phyloP scores from a whole-genome alignment of 768 basidiomycete genomes.

The Astraeus odoratus region DNA sequence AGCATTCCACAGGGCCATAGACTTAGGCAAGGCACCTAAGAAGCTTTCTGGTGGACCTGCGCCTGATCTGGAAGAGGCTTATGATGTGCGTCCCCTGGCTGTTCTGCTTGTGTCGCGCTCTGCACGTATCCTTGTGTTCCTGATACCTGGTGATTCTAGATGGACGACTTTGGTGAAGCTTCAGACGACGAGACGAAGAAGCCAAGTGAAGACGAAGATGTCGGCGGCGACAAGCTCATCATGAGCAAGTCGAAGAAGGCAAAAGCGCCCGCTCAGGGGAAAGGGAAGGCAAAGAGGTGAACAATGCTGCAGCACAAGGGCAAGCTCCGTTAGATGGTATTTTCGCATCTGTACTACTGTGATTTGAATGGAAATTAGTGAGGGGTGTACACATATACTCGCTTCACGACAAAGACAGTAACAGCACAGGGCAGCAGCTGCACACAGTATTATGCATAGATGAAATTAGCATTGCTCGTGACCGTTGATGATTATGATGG shows the following conservation, averaged over 20 bases:
- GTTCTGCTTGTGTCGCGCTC: background rate
- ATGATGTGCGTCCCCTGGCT: slow-evolving; percentile 73
- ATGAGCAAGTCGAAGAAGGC: slow-evolving; percentile 35
- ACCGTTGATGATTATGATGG: no score
- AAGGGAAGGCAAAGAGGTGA: slow-evolving; percentile 2
- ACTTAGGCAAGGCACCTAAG: slow-evolving; percentile 74
- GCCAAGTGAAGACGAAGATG: slow-evolving; percentile 33
- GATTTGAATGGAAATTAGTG: no score
- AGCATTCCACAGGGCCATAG: slow-evolving; percentile 85
- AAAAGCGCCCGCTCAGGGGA: background rate
- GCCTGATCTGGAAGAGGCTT: slow-evolving; percentile 90
- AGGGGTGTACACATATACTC: no score
- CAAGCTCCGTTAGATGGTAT: no score
- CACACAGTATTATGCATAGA: no score
- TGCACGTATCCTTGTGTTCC: background rate
- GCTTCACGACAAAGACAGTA: no score
- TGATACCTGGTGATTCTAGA: slow-evolving; percentile 19
- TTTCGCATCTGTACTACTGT: no score
- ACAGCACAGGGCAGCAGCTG: no score
- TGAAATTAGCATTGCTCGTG: no score
- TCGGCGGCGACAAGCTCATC: slow-evolving; percentile 53
- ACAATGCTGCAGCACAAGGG: background rate
- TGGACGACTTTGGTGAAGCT: slow-evolving; percentile 39
- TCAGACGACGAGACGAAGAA: slow-evolving; percentile 44
- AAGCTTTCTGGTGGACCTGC: slow-evolving; percentile 67